Evolutionary conservation across 345 rosid genomes (phyloP).

Genomic region (Atalantia buxifolia): DNA sequence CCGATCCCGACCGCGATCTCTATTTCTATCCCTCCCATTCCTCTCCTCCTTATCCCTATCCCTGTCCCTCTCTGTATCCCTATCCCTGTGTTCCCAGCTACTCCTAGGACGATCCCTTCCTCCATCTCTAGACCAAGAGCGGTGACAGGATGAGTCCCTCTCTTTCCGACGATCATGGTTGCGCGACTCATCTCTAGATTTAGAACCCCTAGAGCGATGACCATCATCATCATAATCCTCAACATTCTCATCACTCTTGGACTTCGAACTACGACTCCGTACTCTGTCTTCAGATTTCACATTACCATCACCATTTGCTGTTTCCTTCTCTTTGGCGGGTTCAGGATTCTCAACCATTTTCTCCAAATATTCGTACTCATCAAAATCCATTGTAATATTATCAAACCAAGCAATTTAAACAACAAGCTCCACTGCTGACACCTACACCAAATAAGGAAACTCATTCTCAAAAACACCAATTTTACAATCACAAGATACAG

Average conservation of each 20-base stretch:
- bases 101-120: conserved; percentile 61
- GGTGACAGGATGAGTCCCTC: conserved; percentile 39
- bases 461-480: conserved; percentile 2
- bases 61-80: conserved; percentile 51
- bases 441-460: neutral
- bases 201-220: conserved; percentile 49
- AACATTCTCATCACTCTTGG: conserved; percentile 47
- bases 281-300: conserved; percentile 42
- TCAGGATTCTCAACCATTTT: conserved; percentile 79
- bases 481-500: neutral
- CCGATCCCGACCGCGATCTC: conserved; percentile 36
- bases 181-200: conserved; percentile 44
- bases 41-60: conserved; percentile 30
- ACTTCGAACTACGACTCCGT: conserved; percentile 54
- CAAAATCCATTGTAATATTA: conserved; percentile 63
- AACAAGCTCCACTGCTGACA: neutral
- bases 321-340: conserved; percentile 40
- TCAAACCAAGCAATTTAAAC: conserved; percentile 10
- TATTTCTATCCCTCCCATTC: conserved; percentile 47
- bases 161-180: conserved; percentile 46
- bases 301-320: conserved; percentile 50
- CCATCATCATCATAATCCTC: conserved; percentile 41
- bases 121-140: conserved; percentile 72
- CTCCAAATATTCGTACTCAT: conserved; percentile 95
- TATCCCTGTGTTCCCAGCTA: conserved; percentile 55